Base-by-base conservation (phyloP, 2,329 filamentous ascomycete species). In the Grosmannia serpens region DNA sequence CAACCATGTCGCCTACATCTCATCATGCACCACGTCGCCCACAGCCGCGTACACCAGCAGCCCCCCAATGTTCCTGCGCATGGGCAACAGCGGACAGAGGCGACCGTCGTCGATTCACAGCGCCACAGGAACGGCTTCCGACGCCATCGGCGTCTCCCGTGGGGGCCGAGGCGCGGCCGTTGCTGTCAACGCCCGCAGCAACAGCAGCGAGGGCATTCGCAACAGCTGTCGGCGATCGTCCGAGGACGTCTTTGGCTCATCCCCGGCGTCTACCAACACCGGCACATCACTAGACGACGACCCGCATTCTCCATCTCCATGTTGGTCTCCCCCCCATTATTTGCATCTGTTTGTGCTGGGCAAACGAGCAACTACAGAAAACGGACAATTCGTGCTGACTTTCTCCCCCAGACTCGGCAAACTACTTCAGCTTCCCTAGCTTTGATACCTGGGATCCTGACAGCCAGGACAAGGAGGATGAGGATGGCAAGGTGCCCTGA, bases 371-470 rank as follows among this genome's bases (percentile, higher is more conserved):
- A 38, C 17, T 17, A 15, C 15, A 38, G 35, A 15, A n/a, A n/a
- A 38, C 35, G 13, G 22, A 33, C 49, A 10, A n/a, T n/a, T 3
- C 33, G 6, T 15, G 10, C 26, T 33, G 9, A 53, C 3, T 41
- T 35, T 26, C 58, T 41, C 33, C 29, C 4, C 17, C 58, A 72
- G 70, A 70, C 55, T 71, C 73, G 65, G 79, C 75, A 58, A 80
- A 82, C 62, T 89, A 89, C 70, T 84, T 87, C 67, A 88, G 85
- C 74, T 89, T 89, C 68, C 86, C 86, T 20, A 86, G 81, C 69
- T 88, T 88, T 69, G 86, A 89, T 66, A 79, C 83, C 61, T 88
- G 84, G 75, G 79, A 81, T 49, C 74, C 73, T 24, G 75, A 74
- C 58, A 71, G 74, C 62, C 71, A 71, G 53, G 71, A 74, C 31